phyloP scores from a whole-genome alignment of 192 early-diverging fungal genomes.

The Endogone sp. region DNA sequence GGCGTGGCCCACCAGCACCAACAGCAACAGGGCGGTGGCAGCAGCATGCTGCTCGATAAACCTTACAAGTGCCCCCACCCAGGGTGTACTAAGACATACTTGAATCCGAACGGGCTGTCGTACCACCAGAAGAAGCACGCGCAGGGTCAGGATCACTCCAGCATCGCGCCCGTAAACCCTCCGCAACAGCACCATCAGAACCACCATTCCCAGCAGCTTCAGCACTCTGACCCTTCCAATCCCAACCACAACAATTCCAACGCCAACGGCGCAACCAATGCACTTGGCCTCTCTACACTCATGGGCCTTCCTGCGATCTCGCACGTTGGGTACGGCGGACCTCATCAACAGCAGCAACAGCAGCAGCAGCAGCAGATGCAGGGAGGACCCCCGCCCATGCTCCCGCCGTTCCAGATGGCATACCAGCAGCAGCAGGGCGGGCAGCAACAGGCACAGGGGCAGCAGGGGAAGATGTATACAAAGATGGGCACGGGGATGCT shows the following conservation, averaged over 20 bases:
- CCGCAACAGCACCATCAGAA: conserved; percentile 10
- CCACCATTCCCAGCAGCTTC: conserved; percentile 1
- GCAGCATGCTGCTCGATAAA: conserved; percentile 42
- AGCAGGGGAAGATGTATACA: too few relatives aligned
- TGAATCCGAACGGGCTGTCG: conserved; percentile 93
- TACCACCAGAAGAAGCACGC: conserved; percentile 69
- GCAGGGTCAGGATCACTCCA: conserved; percentile 66
- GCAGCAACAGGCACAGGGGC: neutral
- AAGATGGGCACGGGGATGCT: too few relatives aligned
- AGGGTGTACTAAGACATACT: conserved; percentile 88
- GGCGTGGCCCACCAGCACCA: neutral
- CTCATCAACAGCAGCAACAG: conserved; percentile 14
- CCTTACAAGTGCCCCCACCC: conserved; percentile 79
- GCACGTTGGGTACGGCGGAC: neutral
- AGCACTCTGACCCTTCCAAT: neutral
- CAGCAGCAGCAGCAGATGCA: conserved; percentile 1
- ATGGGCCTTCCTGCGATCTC: conserved; percentile 5
- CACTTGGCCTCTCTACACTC: conserved; percentile 5
- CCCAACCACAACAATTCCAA: conserved; percentile 3
- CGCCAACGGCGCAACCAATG: conserved; percentile 2
- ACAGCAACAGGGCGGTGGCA: too few relatives aligned
- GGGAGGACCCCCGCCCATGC: too few relatives aligned
- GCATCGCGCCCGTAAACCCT: conserved; percentile 1
- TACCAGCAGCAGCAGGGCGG: too few relatives aligned
- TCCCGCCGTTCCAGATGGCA: too few relatives aligned